Percentiles rank a stretch among this genome's conserved stretches.
phyloP scores from a whole-genome alignment of 2,329 filamentous ascomycete genomes.

The Cladosporium halotolerans region DNA sequence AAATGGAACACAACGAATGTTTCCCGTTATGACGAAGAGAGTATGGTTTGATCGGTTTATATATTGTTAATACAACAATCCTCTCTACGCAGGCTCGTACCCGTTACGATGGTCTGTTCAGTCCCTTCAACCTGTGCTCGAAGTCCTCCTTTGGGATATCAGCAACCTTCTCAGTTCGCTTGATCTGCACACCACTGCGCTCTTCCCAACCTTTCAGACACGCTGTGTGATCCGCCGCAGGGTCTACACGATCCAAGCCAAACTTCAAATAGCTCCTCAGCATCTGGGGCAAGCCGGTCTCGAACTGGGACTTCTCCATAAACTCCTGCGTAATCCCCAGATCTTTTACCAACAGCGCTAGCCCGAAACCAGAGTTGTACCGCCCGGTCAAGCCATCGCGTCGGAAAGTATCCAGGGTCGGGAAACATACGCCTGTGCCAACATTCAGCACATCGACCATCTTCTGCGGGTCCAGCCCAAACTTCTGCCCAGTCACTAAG shows the following conservation, averaged over 20 bases:
- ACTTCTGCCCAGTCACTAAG: constrained; percentile 31
- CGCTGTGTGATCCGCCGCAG: constrained; percentile 31
- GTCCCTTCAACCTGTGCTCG: constrained; percentile 24
- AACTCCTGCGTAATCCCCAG: constrained; percentile 32
- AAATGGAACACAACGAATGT: too few species aligned
- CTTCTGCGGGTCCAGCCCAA: constrained; percentile 31
- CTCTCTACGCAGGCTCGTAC: background rate
- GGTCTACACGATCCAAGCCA: constrained; percentile 26
- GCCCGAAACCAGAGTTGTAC: constrained; percentile 31
- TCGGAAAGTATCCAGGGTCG: constrained; percentile 27
- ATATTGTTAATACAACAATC: background rate
- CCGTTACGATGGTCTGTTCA: constrained; percentile 14
- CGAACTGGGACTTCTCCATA: constrained; percentile 28
- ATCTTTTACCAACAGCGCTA: constrained; percentile 33
- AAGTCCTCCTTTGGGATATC: constrained; percentile 22
- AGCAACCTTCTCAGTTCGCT: constrained; percentile 23
- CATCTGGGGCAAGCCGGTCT: constrained; percentile 28
- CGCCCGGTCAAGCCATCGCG: constrained; percentile 22
- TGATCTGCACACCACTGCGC: constrained; percentile 29
- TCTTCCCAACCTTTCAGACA: constrained; percentile 33
- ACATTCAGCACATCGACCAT: constrained; percentile 40
- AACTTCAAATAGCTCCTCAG: constrained; percentile 29
- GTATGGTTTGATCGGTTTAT: too few species aligned
- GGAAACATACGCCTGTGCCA: constrained; percentile 35
- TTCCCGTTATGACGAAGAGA: too few species aligned